Evolutionary conservation across 2,329 filamentous ascomycete genomes (phyloP).

Genomic region (Penicillium janthinellum): DNA sequence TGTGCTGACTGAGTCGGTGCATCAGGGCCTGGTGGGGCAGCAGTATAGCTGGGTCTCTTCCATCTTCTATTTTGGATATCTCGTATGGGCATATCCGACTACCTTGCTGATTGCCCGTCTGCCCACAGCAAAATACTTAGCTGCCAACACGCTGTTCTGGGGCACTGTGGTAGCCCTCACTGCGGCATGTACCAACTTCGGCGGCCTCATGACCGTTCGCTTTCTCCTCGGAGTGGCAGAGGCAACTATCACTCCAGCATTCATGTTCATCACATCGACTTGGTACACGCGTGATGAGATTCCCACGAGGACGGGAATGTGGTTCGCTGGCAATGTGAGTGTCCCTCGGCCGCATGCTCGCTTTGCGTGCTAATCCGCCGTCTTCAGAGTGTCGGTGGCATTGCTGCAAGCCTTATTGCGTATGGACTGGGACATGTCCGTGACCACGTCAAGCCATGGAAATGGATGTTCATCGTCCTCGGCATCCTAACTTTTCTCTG

Average conservation of each 20-base stretch:
- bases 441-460: conserved; percentile 22
- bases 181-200: conserved; percentile 52
- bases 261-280: conserved; percentile 59
- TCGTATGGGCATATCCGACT: conserved; percentile 33
- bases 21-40: conserved; percentile 20
- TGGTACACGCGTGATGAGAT: conserved; percentile 62
- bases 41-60: conserved; percentile 35
- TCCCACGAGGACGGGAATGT: conserved; percentile 57
- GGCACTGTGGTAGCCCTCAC: conserved; percentile 52
- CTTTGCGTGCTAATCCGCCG: background rate
- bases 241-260: conserved; percentile 57
- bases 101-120: conserved; percentile 29
- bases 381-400: conserved; percentile 22
- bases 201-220: conserved; percentile 53
- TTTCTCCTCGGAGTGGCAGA: conserved; percentile 60
- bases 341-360: background rate
- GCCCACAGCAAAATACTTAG: conserved; percentile 34
- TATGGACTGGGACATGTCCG: conserved; percentile 60
- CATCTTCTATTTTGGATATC: conserved; percentile 35
- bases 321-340: conserved; percentile 47
- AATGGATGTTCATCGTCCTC: conserved; percentile 61
- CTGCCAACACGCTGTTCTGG: conserved; percentile 50
- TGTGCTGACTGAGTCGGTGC: background rate
- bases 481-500: conserved; percentile 56
- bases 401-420: conserved; percentile 37